Base-by-base conservation (phyloP, 2,329 filamentous ascomycete genomes). In the Penicillium sp. region DNA sequence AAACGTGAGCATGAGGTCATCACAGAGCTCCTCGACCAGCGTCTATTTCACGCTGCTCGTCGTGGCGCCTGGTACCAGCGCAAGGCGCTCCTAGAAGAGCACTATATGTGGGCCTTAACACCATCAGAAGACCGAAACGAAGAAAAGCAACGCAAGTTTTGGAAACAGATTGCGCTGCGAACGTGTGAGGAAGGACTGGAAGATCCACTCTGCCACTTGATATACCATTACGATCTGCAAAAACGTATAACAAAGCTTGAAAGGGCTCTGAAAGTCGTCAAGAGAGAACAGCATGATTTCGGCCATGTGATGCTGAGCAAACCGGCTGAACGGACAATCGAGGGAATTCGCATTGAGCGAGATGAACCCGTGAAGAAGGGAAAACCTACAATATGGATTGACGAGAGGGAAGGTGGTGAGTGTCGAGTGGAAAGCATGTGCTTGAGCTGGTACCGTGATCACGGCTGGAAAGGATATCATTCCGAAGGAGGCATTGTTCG, bases 391-490 rank as follows among this genome's bases (percentile, higher is more conserved):
- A 81, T 91, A 43, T 99, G 94, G 94, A 77, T 97, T 1, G 92
- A 97, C 67, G 88, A 88, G 63, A 74, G 81, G 4, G 87, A 88
- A 67, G 82, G 79, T 8, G 82, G 82, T 20, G 89, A 94, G 72
- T 96, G 92, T 72, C 88, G 85, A 51, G 94, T 99, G 12, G 94
- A 99, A 76, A 88, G 85, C 53, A 96, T 99, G 92, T 97, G 92
- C 70, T 81, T 99, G 35, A 92, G 87, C 43, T 85, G 88, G 77
- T 97, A 97, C 73, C 86, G 90, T 29, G 80, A 82, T 9, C 80
- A 89, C 50, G 93, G 92, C 2, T 97, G 91, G 88, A 96, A 96
- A 72, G 94, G 94, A 11, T 97, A 93, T 68, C 94, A 99, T 73
- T 85, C 88, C 18, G 94, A 99, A 78, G 91, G 92, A 31, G 90